phyloP scores from a whole-genome alignment of 1,284 basidiomycete genomes.

The Trichosporon inkin region DNA sequence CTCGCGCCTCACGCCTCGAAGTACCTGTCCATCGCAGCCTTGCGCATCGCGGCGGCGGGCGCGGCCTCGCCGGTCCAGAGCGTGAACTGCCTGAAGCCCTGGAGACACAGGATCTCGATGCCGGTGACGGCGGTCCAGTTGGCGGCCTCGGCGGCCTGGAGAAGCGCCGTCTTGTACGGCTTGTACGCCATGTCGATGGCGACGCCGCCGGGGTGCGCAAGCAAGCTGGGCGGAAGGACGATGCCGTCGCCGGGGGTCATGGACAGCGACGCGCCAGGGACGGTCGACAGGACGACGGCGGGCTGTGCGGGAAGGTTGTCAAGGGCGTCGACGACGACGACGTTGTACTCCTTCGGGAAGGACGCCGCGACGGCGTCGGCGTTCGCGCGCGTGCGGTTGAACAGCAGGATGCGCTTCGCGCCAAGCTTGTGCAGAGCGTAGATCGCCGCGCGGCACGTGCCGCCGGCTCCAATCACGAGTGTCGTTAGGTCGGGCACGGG shows the following conservation, averaged over 20 bases:
- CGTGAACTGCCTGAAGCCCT: conserved; percentile 79
- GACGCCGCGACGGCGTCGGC: conserved; percentile 64
- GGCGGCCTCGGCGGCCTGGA: conserved; percentile 43
- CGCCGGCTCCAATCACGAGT: conserved; percentile 86
- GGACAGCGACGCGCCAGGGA: conserved; percentile 69
- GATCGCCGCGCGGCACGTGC: conserved; percentile 85
- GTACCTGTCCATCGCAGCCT: conserved; percentile 50
- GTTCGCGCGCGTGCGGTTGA: conserved; percentile 72
- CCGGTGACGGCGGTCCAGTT: conserved; percentile 74
- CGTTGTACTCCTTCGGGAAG: conserved; percentile 61
- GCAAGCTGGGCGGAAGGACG: conserved; percentile 56
- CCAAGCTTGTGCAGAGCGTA: conserved; percentile 74
- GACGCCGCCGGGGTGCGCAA: conserved; percentile 56
- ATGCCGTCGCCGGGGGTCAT: conserved; percentile 53
- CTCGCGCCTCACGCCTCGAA: conserved; percentile 17
- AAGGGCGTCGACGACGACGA: conserved; percentile 59
- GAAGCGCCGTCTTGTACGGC: conserved; percentile 58
- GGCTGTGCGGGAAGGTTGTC: conserved; percentile 60
- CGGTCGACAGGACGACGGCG: conserved; percentile 74
- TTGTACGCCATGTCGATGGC: conserved; percentile 91
- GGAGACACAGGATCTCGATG: conserved; percentile 77
- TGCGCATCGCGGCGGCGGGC: conserved; percentile 49
- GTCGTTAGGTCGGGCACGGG: conserved; percentile 53
- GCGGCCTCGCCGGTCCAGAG: conserved; percentile 65
- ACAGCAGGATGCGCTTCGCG: conserved; percentile 69